phyloP scores from a whole-genome alignment of 1,284 basidiomycete genomes.

The Neolentinus lepideus region DNA sequence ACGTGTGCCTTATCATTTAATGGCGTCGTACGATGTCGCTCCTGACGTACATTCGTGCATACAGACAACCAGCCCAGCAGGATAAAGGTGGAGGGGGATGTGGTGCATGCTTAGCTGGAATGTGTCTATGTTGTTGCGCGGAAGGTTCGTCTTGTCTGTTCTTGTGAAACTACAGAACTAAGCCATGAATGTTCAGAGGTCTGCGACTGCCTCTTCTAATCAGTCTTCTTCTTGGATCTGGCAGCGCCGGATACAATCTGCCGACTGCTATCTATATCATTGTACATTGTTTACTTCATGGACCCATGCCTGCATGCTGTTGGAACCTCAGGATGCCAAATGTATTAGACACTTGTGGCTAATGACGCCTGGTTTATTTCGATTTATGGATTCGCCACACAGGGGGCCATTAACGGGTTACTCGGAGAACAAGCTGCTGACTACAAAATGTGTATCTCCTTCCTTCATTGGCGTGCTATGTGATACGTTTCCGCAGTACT shows the following conservation, averaged over 20 bases:
- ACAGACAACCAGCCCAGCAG: constrained; percentile 48
- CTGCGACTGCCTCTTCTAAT: constrained; percentile 61
- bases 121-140: constrained; percentile 69
- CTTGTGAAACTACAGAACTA: neutral
- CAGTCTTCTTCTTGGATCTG: neutral
- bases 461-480: neutral
- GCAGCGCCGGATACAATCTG: neutral
- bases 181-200: constrained; percentile 38
- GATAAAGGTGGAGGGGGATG: constrained; percentile 40
- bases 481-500: too few relatives aligned
- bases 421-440: constrained; percentile 1
- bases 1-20: constrained; percentile 16
- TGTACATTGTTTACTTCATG: neutral
- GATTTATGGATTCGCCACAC: neutral
- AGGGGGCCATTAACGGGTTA: neutral
- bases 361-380: neutral
- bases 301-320: neutral
- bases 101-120: constrained; percentile 66
- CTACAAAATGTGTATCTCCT: neutral
- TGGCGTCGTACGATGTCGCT: neutral
- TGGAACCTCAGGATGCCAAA: neutral
- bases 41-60: constrained; percentile 3
- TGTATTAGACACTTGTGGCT: neutral
- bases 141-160: constrained; percentile 46
- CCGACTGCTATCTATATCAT: neutral